Evolutionary conservation across 768 basidiomycete species (phyloP).

Genomic region (Tulasnella sp.): DNA sequence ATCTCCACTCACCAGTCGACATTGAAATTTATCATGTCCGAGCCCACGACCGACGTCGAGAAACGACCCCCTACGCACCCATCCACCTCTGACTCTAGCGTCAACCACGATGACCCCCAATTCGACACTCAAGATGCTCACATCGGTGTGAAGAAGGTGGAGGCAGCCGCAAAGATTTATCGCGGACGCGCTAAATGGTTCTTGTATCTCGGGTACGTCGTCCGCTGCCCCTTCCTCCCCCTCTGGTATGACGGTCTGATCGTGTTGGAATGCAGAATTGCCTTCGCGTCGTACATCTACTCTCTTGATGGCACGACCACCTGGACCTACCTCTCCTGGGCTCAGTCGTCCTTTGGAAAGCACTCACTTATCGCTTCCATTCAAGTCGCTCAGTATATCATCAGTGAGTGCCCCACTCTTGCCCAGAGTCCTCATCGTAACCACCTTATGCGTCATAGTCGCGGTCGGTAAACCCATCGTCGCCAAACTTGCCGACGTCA

Average conservation of each 20-base stretch:
- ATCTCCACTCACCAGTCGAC: not conserved
- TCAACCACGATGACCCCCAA: not conserved
- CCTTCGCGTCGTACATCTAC: conserved; percentile 10
- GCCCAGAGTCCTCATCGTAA: conserved; percentile 19
- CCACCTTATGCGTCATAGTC: conserved; percentile 30
- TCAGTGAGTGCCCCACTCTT: conserved; percentile 35
- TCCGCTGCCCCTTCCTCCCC: not conserved
- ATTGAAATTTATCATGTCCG: not conserved
- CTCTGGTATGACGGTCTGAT: not conserved
- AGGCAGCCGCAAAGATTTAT: conserved; percentile 46
- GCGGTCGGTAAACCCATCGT: conserved; percentile 58
- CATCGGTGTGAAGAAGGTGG: conserved; percentile 23
- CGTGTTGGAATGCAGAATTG: not conserved
- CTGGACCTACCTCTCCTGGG: conserved; percentile 7
- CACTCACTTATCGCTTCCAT: conserved; percentile 53
- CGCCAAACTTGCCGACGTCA: conserved; percentile 65
- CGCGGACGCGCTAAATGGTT: conserved; percentile 51
- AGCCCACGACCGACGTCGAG: not conserved
- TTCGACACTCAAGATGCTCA: not conserved
- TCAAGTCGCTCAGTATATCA: conserved; percentile 46
- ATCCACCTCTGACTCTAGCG: not conserved
- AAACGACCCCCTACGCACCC: not conserved
- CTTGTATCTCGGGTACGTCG: conserved; percentile 49
- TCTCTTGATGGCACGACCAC: conserved; percentile 13
- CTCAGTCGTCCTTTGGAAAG: conserved; percentile 34